phyloP scores from a whole-genome alignment of 2,329 filamentous ascomycete genomes.

The Nakataea oryzae region DNA sequence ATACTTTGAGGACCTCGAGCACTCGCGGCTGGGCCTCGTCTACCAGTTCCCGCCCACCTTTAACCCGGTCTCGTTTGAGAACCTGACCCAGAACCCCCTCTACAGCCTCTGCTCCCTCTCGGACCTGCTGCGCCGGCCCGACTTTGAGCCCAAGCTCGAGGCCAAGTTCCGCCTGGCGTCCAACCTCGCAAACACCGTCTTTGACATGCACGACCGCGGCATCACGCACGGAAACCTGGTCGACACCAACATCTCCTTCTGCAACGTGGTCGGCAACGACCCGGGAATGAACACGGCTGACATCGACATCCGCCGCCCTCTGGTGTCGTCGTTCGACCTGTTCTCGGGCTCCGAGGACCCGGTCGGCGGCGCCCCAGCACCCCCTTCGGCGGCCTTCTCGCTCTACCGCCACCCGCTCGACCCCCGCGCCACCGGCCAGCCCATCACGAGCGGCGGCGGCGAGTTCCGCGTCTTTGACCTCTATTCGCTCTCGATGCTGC shows the following conservation, averaged over 20 bases:
- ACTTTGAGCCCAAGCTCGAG: constrained; percentile 57
- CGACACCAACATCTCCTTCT: constrained; percentile 59
- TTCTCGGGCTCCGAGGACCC: constrained; percentile 41
- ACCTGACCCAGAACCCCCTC: constrained; percentile 34
- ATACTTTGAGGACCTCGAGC: constrained; percentile 65
- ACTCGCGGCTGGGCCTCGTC: constrained; percentile 61
- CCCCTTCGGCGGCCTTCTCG: constrained; percentile 13
- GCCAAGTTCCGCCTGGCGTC: constrained; percentile 67
- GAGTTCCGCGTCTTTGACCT: constrained; percentile 55
- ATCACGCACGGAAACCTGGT: constrained; percentile 62
- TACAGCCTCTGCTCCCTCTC: constrained; percentile 43
- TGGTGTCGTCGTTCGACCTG: constrained; percentile 65
- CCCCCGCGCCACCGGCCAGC: constrained; percentile 37
- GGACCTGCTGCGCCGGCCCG: constrained; percentile 39
- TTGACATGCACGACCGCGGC: constrained; percentile 59
- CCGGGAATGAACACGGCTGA: constrained; percentile 30
- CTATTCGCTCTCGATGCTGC: constrained; percentile 62
- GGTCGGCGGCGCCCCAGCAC: constrained; percentile 10
- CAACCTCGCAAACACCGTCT: constrained; percentile 62
- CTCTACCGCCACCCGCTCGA: constrained; percentile 60
- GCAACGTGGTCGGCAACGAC: constrained; percentile 31
- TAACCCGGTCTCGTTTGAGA: constrained; percentile 44
- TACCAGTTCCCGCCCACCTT: constrained; percentile 63
- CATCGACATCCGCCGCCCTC: constrained; percentile 56
- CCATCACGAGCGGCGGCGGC: constrained; percentile 34